Evolutionary conservation across 768 basidiomycete genomes (phyloP).

Genomic region (Psilocybe cyanescens): DNA sequence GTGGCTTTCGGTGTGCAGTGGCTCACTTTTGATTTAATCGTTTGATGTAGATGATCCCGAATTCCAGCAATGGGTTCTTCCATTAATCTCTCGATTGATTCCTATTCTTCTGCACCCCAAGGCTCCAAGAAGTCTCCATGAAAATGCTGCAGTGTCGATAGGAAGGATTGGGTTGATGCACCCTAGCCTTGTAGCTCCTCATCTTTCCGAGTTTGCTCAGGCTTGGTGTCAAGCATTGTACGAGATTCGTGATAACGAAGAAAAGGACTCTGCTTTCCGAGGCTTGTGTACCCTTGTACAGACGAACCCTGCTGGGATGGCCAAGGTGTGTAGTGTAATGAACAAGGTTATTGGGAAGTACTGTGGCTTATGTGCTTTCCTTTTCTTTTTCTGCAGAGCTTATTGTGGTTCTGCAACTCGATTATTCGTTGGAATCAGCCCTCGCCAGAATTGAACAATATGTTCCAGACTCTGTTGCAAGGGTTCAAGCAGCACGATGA

Average conservation of each 20-base stretch:
- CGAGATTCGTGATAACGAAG: constrained; percentile 99
- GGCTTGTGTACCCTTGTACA: constrained; percentile 96
- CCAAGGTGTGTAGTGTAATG: constrained; percentile 67
- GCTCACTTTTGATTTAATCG: neutral
- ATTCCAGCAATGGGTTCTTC: constrained; percentile 91
- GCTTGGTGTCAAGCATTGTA: constrained; percentile 97
- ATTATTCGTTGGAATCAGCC: constrained; percentile 95
- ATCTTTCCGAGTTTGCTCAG: constrained; percentile 88
- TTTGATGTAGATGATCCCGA: constrained; percentile 67
- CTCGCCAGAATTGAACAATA: constrained; percentile 86
- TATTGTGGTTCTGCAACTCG: constrained; percentile 98
- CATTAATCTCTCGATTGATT: constrained; percentile 85
- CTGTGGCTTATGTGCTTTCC: neutral
- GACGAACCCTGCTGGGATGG: constrained; percentile 90
- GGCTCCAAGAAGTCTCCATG: constrained; percentile 91
- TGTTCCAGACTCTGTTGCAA: constrained; percentile 89
- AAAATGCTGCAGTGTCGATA: constrained; percentile 99
- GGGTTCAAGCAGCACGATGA: constrained; percentile 92
- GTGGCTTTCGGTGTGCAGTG: neutral
- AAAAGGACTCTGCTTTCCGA: constrained; percentile 98
- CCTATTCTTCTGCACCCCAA: constrained; percentile 93
- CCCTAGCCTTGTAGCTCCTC: constrained; percentile 85
- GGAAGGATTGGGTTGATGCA: constrained; percentile 95
- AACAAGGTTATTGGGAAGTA: neutral
- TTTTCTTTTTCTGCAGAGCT: constrained; percentile 56